These are phyloP conservation scores for Cystobasidium tubakii DNA, from an alignment of 768 basidiomycete species.

Conservation along the genomic window DNA sequence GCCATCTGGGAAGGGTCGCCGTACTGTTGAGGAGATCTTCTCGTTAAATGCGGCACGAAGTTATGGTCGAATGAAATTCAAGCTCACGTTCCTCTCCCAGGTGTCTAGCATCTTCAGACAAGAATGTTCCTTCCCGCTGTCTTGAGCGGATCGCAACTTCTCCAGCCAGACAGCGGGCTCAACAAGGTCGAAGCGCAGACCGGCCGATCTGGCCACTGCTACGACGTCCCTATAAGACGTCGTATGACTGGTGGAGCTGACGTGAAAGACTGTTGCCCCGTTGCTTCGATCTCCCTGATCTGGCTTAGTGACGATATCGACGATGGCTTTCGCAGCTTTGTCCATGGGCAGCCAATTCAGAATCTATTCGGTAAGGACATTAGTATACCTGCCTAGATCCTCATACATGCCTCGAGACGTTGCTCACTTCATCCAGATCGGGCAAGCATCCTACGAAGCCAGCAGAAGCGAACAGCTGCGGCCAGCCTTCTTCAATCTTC, in stretches of 20 bases:
- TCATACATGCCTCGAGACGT: neutral
- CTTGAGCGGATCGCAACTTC: neutral
- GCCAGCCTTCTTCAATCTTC: slow-evolving; percentile 50
- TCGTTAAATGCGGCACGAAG: no score
- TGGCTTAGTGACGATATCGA: slow-evolving; percentile 5
- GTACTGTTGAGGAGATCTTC: neutral
- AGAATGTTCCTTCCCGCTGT: neutral
- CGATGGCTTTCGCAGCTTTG: slow-evolving; percentile 29
- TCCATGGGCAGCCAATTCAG: slow-evolving; percentile 36
- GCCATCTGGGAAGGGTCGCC: neutral
- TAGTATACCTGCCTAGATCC: neutral
- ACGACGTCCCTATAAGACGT: neutral
- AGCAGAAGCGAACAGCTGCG: slow-evolving; percentile 47
- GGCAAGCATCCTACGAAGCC: slow-evolving; percentile 46
- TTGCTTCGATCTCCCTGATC: neutral
- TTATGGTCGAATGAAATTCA: neutral
- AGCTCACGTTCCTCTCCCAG: slow-evolving; percentile 34
- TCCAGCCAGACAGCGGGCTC: slow-evolving; percentile 20
- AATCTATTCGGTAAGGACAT: neutral
- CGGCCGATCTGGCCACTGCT: neutral
- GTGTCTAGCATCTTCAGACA: slow-evolving; percentile 23
- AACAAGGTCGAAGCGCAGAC: slow-evolving; percentile 16
- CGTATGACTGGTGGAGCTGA: slow-evolving; percentile 1
- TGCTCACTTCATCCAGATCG: slow-evolving; percentile 41
- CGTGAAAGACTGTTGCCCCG: slow-evolving; percentile 19